Percentiles rank a stretch among this genome's conserved stretches.
These are phyloP conservation scores for Deinandra increscens DNA, from an alignment of 129 eudicot genomes.

Conservation along the genomic window DNA sequence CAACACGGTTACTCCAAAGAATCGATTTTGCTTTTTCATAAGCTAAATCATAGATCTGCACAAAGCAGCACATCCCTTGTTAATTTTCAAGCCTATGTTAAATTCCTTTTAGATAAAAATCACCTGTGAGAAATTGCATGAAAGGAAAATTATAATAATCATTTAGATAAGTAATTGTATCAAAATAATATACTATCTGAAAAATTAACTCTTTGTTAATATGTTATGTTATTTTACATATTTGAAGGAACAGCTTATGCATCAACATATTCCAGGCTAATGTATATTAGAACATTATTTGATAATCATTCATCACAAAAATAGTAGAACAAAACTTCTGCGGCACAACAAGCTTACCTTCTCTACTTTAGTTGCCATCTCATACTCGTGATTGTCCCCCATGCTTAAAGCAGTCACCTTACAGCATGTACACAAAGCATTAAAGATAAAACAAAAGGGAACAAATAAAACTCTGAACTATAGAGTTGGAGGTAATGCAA, in stretches of 20 bases:
- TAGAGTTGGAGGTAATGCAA: background rate
- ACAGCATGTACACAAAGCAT: background rate
- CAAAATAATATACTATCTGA: background rate
- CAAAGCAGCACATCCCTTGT: slow-evolving; percentile 14
- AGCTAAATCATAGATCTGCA: slow-evolving; percentile 78
- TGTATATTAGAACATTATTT: slow-evolving; percentile 5
- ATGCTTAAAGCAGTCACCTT: slow-evolving; percentile 57
- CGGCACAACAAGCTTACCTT: slow-evolving; percentile 46
- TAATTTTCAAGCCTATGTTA: slow-evolving; percentile 11
- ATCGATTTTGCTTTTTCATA: slow-evolving; percentile 79
- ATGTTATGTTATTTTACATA: background rate
- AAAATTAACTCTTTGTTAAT: background rate
- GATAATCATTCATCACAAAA: slow-evolving; percentile 15
- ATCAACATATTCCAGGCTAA: background rate
- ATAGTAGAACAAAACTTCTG: background rate
- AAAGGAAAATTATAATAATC: background rate
- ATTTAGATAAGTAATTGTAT: background rate
- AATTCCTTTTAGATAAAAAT: slow-evolving; percentile 1
- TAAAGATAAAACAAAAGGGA: background rate
- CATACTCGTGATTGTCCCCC: slow-evolving; percentile 76
- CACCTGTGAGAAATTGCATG: background rate
- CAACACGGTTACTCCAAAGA: slow-evolving; percentile 68
- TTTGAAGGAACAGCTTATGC: slow-evolving; percentile 2
- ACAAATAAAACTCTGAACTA: background rate
- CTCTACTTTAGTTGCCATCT: slow-evolving; percentile 92